A percentile compares a stretch with the other conserved stretches of the same genome.
Evolutionary conservation across 2,329 filamentous ascomycete genomes (phyloP).

Genomic region (Dendrostoma leiphaemia): DNA sequence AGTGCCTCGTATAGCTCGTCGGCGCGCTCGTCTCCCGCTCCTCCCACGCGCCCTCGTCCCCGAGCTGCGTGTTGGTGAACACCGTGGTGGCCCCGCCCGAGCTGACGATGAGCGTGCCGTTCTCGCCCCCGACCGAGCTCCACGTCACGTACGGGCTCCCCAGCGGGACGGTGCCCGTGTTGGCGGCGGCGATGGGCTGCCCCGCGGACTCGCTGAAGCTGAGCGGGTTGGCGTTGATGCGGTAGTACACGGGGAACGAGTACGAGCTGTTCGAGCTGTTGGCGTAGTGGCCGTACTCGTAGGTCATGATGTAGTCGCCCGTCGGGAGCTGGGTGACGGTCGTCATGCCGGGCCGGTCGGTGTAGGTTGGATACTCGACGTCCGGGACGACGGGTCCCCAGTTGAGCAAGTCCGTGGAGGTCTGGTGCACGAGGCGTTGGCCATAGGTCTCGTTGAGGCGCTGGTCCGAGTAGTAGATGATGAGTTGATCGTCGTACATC

Average conservation of each 20-base stretch:
- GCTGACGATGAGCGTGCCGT: slow-evolving; percentile 44
- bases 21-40: slow-evolving; percentile 33
- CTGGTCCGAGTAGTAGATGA: slow-evolving; percentile 72
- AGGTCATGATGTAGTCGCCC: slow-evolving; percentile 61
- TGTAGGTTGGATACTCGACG: slow-evolving; percentile 60
- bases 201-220: slow-evolving; percentile 33
- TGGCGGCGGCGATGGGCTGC: slow-evolving; percentile 30
- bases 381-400: slow-evolving; percentile 63
- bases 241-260: slow-evolving; percentile 43
- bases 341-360: slow-evolving; percentile 67
- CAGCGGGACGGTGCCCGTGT: slow-evolving; percentile 30
- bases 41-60: slow-evolving; percentile 36
- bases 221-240: slow-evolving; percentile 37
- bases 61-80: slow-evolving; percentile 41
- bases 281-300: slow-evolving; percentile 54
- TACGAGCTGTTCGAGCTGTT: slow-evolving; percentile 31
- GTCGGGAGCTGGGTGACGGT: slow-evolving; percentile 57
- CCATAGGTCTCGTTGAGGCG: slow-evolving; percentile 58
- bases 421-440: slow-evolving; percentile 68
- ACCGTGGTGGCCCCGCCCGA: slow-evolving; percentile 36
- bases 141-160: slow-evolving; percentile 43
- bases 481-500: slow-evolving; percentile 55
- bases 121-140: slow-evolving; percentile 40
- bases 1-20: slow-evolving; percentile 35
- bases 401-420: slow-evolving; percentile 54